Conservation (phyloP, 1,284 basidiomycete species). For the Mycena sp. region DNA sequence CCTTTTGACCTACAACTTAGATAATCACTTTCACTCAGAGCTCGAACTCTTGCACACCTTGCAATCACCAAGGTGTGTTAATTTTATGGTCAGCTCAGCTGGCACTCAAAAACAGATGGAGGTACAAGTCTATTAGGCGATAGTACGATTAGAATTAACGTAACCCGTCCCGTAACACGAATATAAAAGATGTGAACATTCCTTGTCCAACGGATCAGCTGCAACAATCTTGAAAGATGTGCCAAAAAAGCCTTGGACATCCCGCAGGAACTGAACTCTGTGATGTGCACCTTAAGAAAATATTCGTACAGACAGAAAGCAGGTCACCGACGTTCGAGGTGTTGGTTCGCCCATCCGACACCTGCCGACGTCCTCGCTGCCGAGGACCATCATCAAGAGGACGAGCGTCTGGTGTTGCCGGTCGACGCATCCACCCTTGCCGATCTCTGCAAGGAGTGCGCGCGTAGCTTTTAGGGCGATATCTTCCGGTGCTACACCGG, state of each 20-base stretch:
- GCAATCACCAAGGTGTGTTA: too few relatives aligned
- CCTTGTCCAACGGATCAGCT: constrained; percentile 57
- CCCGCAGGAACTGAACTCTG: constrained; percentile 91
- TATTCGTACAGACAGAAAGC: background rate
- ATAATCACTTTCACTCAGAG: too few relatives aligned
- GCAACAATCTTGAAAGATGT: constrained; percentile 67
- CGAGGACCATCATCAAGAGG: constrained; percentile 91
- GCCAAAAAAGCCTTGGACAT: constrained; percentile 86
- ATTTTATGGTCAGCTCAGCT: too few relatives aligned
- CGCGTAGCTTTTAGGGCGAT: constrained; percentile 86
- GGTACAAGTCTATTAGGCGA: constrained; percentile 56
- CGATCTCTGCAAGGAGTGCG: constrained; percentile 82
- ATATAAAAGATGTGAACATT: constrained; percentile 68
- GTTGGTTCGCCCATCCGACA: constrained; percentile 89
- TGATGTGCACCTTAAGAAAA: constrained; percentile 26
- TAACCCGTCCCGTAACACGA: constrained; percentile 86
- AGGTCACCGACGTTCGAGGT: constrained; percentile 74
- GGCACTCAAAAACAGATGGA: background rate
- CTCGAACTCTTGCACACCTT: too few relatives aligned
- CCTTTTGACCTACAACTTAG: too few relatives aligned
- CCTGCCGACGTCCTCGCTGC: constrained; percentile 94
- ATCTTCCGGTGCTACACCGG: constrained; percentile 91
- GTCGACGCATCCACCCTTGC: constrained; percentile 91
- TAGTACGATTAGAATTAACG: constrained; percentile 77
- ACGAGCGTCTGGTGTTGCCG: constrained; percentile 90